Conservation (phyloP, 495 filamentous ascomycete genomes). For the Penicillium roqueforti region DNA sequence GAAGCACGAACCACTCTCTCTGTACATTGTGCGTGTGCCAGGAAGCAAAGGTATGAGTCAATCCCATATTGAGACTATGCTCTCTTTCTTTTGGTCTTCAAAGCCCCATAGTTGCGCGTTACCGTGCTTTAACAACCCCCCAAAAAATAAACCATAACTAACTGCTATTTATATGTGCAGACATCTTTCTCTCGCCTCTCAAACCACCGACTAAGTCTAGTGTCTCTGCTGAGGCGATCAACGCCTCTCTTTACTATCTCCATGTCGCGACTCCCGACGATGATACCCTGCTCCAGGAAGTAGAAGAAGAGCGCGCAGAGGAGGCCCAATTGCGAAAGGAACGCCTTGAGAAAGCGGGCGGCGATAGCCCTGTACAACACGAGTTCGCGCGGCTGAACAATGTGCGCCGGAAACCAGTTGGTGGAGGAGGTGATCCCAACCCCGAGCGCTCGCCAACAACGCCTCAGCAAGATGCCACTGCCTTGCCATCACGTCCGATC, state of each 20-base stretch:
- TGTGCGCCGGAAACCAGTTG: slow-evolving; percentile 43
- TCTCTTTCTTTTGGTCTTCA: neutral
- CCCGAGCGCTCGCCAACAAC: slow-evolving; percentile 12
- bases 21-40: slow-evolving; percentile 91
- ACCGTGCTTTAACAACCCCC: slow-evolving; percentile 8
- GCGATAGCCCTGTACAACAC: slow-evolving; percentile 22
- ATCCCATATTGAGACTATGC: neutral
- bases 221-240: slow-evolving; percentile 81
- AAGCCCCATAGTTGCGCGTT: neutral
- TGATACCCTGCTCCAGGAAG: slow-evolving; percentile 47
- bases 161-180: slow-evolving; percentile 39
- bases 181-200: slow-evolving; percentile 89
- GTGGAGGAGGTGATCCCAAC: slow-evolving; percentile 8
- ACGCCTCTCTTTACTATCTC: slow-evolving; percentile 84
- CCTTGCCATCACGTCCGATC: neutral
- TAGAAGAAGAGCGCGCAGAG: slow-evolving; percentile 37
- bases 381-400: slow-evolving; percentile 39
- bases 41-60: slow-evolving; percentile 69
- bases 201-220: slow-evolving; percentile 78
- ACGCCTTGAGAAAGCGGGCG: slow-evolving; percentile 20
- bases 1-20: slow-evolving; percentile 60
- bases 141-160: slow-evolving; percentile 16
- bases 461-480: slow-evolving; percentile 14
- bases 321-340: slow-evolving; percentile 48
- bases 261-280: slow-evolving; percentile 69